Base-by-base conservation (phyloP, 2,329 filamentous ascomycete genomes). In the Microdochium paspali region DNA sequence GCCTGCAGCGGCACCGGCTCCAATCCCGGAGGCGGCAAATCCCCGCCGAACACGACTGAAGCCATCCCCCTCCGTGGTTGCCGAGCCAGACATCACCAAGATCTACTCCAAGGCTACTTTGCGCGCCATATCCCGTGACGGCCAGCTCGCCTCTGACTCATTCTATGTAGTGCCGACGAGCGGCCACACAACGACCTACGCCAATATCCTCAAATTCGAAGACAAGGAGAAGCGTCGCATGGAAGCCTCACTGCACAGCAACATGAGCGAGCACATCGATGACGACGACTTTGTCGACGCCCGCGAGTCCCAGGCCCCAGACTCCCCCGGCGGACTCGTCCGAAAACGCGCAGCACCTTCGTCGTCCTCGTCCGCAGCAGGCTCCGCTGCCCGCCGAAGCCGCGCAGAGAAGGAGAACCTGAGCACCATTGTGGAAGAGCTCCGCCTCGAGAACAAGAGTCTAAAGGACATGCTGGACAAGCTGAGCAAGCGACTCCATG, bases 111-210 rank as follows among this genome's bases (percentile, higher is more conserved):
- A 82, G 54, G 89, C 91, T 12, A 88, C 91, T 3, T 76, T 97
- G 47, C 79, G 84, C 46, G 88, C 90, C 1, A 76, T 95, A 39
- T 76, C 81, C 20, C 82, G 87, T 48, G 83, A 84, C 25, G 80
- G 80, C 0, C 76, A 82, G 24, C 74, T 76, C 15, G 70, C 78
- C 15, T 79, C 75, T 49, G 86, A 87, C 57, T 93, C 87, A 9
- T 98, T 98, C 69, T 97, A 96, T 62, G 86, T 97, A 1, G 93
- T 98, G 1, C 93, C 91, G 3, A 87, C 87, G 0, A 89, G 87
- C 18, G 91, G 93, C 4, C 90, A 91, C 53, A 96, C 90, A 2
- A 85, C 90, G 50, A 93, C 90, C 0, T 98, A 97, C 60, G 90
- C 93, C 42, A 90, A 86, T 52, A 96, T 98, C 46, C 71, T 95